phyloP scores from a whole-genome alignment of 2,329 filamentous ascomycete species.

The Colletotrichum sp. region DNA sequence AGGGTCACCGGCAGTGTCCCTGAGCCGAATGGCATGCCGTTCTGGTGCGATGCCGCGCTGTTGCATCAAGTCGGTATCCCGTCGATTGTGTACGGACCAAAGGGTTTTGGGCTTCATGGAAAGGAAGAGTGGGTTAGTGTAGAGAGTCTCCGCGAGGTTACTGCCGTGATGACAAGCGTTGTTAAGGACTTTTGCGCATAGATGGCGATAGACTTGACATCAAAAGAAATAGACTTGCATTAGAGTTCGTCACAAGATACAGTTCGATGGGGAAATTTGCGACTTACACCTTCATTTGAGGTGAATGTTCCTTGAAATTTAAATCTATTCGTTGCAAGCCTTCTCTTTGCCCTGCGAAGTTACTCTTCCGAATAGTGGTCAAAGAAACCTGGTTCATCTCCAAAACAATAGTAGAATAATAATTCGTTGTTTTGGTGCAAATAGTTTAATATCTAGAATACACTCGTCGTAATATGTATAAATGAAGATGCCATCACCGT shows the following conservation, averaged over 20 bases:
- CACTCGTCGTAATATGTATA: not conserved
- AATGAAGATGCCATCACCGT: fast-evolving
- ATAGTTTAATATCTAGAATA: not conserved
- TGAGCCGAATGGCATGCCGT: conserved; percentile 34
- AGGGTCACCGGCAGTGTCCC: conserved; percentile 29
- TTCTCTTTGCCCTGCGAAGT: no score
- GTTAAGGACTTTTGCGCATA: conserved; percentile 33
- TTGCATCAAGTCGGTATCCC: conserved; percentile 49
- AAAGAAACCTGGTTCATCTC: not conserved
- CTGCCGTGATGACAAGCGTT: conserved; percentile 29
- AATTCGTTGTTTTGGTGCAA: fast-evolving
- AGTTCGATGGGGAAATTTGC: no score
- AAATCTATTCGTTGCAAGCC: no score
- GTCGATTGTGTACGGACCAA: conserved; percentile 50
- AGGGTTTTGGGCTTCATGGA: conserved; percentile 52
- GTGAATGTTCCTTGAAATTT: no score
- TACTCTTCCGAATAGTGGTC: no score
- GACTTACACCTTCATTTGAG: no score
- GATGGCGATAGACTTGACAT: not conserved
- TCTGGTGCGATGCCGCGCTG: conserved; percentile 58
- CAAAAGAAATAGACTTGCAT: not conserved
- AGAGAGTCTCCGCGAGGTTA: conserved; percentile 42
- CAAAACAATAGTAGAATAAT: not conserved
- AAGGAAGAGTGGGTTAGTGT: conserved; percentile 56
- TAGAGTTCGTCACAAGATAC: no score